Evolutionary conservation across 371 early-diverging fungal genomes (phyloP), one percentile per base, ranked within the genome.

Genomic region (Parasitella parasitica): DNA sequence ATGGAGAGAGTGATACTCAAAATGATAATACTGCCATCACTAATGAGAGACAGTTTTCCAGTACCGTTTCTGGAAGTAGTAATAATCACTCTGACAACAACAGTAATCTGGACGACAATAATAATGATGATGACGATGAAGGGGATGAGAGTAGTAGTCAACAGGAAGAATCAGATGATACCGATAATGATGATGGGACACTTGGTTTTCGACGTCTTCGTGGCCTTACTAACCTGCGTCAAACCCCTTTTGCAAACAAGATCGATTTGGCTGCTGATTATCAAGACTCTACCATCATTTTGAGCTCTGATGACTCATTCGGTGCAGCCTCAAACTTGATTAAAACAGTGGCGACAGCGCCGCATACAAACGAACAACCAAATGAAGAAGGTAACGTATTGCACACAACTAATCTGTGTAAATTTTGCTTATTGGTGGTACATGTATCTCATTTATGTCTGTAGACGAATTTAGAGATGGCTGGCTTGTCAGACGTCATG

Each of bases 401-500:
- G n/a, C n/a, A n/a, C n/a, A n/a, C n/a, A n/a, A n/a, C n/a, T n/a
- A n/a, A n/a, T n/a, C n/a, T n/a, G n/a, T n/a, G n/a, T n/a, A n/a
- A n/a, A n/a, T 11, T 9, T 3, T 6, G 11, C 2, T 32, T 32
- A 32, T 11, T 32, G 11, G 11, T 32, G 5, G 41, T 41, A 9
- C 11, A 30, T 11, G 9, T 0, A 22, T 16, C n/a, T 54, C n/a
- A 39, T 26, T 6, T 18, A 18, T 15, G 12, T 2, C 5, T 28
- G 6, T 18, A 55, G 56, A 55, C 41, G 41, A 41, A n/a, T n/a
- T 15, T 6, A 39, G 30, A 41, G 41, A 39, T 57, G 57, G 57
- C 34, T 57, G 57, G 57, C 48, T 57, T 12, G 57, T 57, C 18
- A 57, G 27, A 34, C 27, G 57, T 6, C 57, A 57, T 34, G 57